phyloP scores from a whole-genome alignment of 768 basidiomycete species.

The Podaxis rugospora region DNA sequence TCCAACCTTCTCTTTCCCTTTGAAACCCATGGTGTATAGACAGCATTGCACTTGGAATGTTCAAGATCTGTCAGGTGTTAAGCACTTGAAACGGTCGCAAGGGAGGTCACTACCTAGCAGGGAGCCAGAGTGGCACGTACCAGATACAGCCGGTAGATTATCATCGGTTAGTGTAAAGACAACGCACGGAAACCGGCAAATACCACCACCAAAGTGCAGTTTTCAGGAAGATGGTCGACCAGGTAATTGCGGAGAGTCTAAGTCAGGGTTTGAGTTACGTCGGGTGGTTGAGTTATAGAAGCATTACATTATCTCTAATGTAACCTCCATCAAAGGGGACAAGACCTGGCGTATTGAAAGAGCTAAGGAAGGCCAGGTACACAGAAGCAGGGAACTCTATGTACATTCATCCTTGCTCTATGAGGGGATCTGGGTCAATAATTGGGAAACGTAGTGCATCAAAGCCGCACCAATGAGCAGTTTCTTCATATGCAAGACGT shows the following conservation, averaged over 20 bases:
- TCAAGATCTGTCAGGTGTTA: constrained; percentile 30
- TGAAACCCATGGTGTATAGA: constrained; percentile 43
- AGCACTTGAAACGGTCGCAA: neutral
- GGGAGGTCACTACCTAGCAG: constrained; percentile 26
- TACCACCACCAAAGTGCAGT: constrained; percentile 32
- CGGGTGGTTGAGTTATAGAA: neutral
- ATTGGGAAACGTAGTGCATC: neutral
- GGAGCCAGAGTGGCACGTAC: constrained; percentile 38
- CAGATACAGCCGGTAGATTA: constrained; percentile 26
- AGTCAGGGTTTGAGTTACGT: neutral
- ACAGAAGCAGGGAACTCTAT: constrained; percentile 2
- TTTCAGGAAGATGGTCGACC: constrained; percentile 32
- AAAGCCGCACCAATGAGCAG: constrained; percentile 31
- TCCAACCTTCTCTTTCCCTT: constrained; percentile 35
- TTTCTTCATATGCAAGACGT: constrained; percentile 28
- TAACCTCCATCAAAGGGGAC: constrained; percentile 33
- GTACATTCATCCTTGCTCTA: constrained; percentile 42
- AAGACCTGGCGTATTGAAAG: constrained; percentile 23
- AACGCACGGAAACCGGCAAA: neutral
- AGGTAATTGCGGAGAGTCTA: constrained; percentile 31
- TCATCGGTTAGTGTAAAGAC: neutral
- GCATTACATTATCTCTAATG: constrained; percentile 34
- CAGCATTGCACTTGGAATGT: constrained; percentile 39
- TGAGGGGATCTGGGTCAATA: neutral
- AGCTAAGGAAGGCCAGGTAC: neutral